Conservation (phyloP, 306 rosid genomes). For the barrel medic (Medicago truncatula) region MtrunA17r5.0-ANR NC_053044.1:293001-293500, state of each 20-base stretch:
- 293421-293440: too few relatives aligned
- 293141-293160: constrained; percentile 32
- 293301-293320: too few relatives aligned
- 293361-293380: too few relatives aligned
- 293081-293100: constrained; percentile 41
- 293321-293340: too few relatives aligned
- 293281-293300: background rate
- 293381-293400: too few relatives aligned
- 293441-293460: too few relatives aligned
- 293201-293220: constrained; percentile 48
- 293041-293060: constrained; percentile 52
- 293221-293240: constrained; percentile 53
- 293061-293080: constrained; percentile 52
- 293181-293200: constrained; percentile 39
- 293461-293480: too few relatives aligned
- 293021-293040: constrained; percentile 54
- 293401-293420: too few relatives aligned
- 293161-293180: constrained; percentile 40
- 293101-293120: constrained; percentile 49
- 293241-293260: constrained; percentile 51
- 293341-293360: too few relatives aligned
- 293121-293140: constrained; percentile 48
- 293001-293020: constrained; percentile 54
- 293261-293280: constrained; percentile 28
- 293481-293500: too few relatives aligned